Evolutionary conservation across 164 flowering plant species (phyloP), one percentile per base, ranked within the genome.

Genomic region (Akebia trifoliata): DNA sequence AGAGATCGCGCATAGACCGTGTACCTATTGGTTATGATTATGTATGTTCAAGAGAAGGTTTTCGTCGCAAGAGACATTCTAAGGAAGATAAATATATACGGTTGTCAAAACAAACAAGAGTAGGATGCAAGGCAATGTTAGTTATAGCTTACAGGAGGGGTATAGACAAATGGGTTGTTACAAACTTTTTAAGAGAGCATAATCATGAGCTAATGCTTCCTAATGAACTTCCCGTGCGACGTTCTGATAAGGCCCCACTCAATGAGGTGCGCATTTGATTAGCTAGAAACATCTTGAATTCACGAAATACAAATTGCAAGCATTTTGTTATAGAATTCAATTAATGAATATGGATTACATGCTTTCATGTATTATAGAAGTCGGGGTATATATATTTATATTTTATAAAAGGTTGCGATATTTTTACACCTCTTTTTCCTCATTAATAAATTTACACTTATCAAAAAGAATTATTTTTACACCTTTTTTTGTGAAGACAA

Each of bases 101-200:
- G 12, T 50, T 50, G 8, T 42, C 62, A 14, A 57, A 40, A 53
- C 57, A 57, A 50, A 57, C 68, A 15, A 57, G 68, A 35, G 62
- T 57, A 21, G 68, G 68, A 51, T 64, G 68, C 62, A 64, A 64
- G 32, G 68, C 68, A 34, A 64, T 64, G 11, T 34, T 64, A 50
- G 61, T 57, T 22, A 57, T 64, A 56, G 68, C 68, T 34, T 64
- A 40, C 26, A 50, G 52, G 29, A 67, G 74, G 37, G 70, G 62
- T 46, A 60, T 60, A 34, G 70, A 25, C 0, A 61, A 64, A 25
- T 74, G 78, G 78, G 70, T 67, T 32, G 72, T 74, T 38, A 74
- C 78, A n/a, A 70, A 70, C 54, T 74, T 74, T 30, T n/a, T 70
- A 9, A 68, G 66, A 48, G 78, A 61, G 49, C 78, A 74, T 20